Percentiles rank a stretch among this genome's conserved stretches.
phyloP scores from a whole-genome alignment of 2,329 filamentous ascomycete species.

The Cytospora leucostoma region DNA sequence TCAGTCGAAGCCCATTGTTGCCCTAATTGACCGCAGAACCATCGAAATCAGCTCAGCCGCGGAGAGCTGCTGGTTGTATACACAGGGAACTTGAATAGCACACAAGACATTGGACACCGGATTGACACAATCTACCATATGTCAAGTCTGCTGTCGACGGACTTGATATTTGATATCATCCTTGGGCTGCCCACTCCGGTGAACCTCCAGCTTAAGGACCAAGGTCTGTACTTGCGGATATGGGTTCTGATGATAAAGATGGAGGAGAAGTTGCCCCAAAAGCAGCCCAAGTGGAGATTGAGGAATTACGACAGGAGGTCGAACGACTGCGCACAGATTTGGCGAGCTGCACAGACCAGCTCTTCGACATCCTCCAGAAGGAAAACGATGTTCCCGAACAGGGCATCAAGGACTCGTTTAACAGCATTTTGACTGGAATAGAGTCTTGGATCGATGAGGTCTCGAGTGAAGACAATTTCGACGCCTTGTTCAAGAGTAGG shows the following conservation, averaged over 20 bases:
- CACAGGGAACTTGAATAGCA: background rate
- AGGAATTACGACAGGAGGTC: background rate
- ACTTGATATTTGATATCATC: too few species aligned
- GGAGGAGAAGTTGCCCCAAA: too few species aligned
- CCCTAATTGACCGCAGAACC: background rate
- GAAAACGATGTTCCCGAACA: background rate
- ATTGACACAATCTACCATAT: too few species aligned
- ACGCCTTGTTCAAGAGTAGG: background rate
- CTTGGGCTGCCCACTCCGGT: background rate
- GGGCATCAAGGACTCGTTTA: background rate
- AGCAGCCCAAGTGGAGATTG: background rate
- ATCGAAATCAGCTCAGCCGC: background rate
- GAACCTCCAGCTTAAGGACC: background rate
- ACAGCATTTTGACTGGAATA: background rate
- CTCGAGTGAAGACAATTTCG: background rate
- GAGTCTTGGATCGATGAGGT: background rate
- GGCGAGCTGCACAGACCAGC: background rate
- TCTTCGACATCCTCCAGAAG: background rate
- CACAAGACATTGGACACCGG: too few species aligned
- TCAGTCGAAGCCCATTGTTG: background rate
- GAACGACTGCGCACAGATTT: background rate
- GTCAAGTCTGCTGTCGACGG: too few species aligned
- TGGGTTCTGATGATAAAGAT: background rate
- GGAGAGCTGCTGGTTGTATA: background rate
- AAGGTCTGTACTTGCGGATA: background rate